Evolutionary conservation across 345 rosid species (phyloP), one percentile per base, ranked within the genome.

Genomic region (Syzygium aqueum): DNA sequence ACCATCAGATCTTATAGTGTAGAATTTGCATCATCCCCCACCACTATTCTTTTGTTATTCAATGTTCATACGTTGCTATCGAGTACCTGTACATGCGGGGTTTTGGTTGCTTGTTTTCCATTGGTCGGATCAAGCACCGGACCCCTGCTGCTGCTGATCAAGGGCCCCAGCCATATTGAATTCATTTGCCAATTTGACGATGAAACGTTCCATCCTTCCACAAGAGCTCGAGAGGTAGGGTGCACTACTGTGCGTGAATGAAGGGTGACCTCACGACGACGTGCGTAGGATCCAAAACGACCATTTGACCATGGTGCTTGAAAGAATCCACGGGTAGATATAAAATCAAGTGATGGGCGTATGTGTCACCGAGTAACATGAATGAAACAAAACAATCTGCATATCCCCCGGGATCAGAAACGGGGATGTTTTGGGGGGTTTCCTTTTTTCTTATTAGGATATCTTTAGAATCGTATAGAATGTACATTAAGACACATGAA

Each of bases 351-450:
- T 0, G 23, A 30, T 37, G 65, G 30, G 65, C 0, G 65, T 11
- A 25, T 27, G 65, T 59, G 27, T 59, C 30, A 59, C 8, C 27
- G 46, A 43, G 46, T 43, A 43, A 43, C 46, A 43, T 6, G 46
- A 43, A 43, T 43, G 46, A 43, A 43, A 43, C 46, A 43, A 43
- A 86, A 33, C 53, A 77, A 2, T 11, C 63, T 77, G 87, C 84
- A 33, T 51, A 22, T 23, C 56, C 82, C 82, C 84, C n/a, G 52
- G 87, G 87, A 77, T 77, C 30, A 86, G 87, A 86, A 86, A 6
- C 11, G 63, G 87, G 84, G 84, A 86, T 73, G 54, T 86, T 65
- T 30, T 86, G 30, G 51, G 7, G 40, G 6, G 7, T 43, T 43
- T 43, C 46, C 46, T 43, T 43, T 43, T 43, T 43, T 43, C 46